Base-by-base conservation (phyloP, 1,284 basidiomycete species). In the Rhodotorula sp. region DNA sequence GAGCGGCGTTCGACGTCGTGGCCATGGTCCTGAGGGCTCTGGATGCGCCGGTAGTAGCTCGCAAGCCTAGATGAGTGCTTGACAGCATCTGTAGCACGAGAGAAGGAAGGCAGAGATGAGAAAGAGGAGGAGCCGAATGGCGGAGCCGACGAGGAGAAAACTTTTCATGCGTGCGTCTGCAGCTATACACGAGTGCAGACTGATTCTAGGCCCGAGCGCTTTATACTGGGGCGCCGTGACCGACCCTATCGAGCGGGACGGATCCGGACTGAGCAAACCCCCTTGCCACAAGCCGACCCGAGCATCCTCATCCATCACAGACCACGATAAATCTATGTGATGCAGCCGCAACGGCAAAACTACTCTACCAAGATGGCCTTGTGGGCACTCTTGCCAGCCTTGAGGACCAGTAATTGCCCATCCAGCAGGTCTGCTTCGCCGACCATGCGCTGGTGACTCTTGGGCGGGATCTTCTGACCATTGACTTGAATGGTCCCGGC, bases 321-420 rank as follows among this genome's bases (percentile, higher is more conserved):
- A 43, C 14, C 1, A 10, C 39, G 39, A 12, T 8, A 3, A 43
- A 43, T 43, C 39, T 43, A 43, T 43, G 39, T 12, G 39, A 43
- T 43, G 39, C 39, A 43, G 39, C 39, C 39, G 8, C 39, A 14
- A 43, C 8, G 39, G 10, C 14, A 31, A n/a, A 14, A 3, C 64
- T 74, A 76, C 61, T 75, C 70, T 23, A 76, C 15, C 54, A 75
- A n/a, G 6, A 76, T 71, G 18, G 67, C 71, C 58, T 68, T 75
- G 64, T 89, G 84, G 64, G 89, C 90, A 73, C 89, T 87, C 81
- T 89, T 92, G 8, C 93, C 93, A 47, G 87, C 86, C 62, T 90
- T 86, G 31, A 95, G 76, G 68, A 95, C 86, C 16, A 86, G 87
- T 10, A 94, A 79, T 54, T 85, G 84, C 16, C 82, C 84, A 75